Percentiles rank a stretch among this genome's conserved stretches.
Evolutionary conservation across 2,329 filamentous ascomycete genomes (phyloP).

Genomic region (Nigrospora osmanthi): DNA sequence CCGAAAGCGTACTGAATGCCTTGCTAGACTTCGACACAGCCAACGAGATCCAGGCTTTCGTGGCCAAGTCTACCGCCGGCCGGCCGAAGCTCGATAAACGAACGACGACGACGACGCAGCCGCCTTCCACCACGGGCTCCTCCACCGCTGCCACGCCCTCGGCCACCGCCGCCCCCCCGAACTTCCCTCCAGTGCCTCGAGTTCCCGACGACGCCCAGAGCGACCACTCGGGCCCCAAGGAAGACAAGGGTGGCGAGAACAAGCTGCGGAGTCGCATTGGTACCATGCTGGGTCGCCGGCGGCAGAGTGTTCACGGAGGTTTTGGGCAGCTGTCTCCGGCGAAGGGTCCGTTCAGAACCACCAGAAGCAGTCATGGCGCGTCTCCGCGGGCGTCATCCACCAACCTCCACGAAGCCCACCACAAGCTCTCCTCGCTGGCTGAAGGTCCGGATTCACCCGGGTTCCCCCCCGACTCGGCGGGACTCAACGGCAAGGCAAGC

Average conservation of each 20-base stretch:
- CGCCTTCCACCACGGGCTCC: conserved; percentile 26
- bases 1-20: conserved; percentile 72
- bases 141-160: conserved; percentile 7
- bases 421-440: conserved; percentile 47
- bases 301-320: conserved; percentile 59
- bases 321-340: conserved; percentile 49
- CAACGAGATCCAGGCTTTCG: conserved; percentile 76
- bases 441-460: conserved; percentile 42
- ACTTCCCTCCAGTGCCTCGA: neutral
- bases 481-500: conserved; percentile 21
- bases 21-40: conserved; percentile 81
- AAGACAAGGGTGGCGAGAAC: conserved; percentile 37
- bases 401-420: conserved; percentile 47
- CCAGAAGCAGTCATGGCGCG: conserved; percentile 57
- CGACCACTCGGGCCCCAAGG: conserved; percentile 36
- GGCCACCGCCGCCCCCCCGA: conserved; percentile 7
- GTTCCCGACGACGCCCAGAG: conserved; percentile 29
- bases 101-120: conserved; percentile 29
- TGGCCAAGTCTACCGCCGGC: conserved; percentile 33
- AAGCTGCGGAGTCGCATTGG: conserved; percentile 57
- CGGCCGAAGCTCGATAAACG: conserved; percentile 35
- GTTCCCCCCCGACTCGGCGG: conserved; percentile 17
- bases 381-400: conserved; percentile 53
- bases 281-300: conserved; percentile 58
- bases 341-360: conserved; percentile 52